Conservation (phyloP, 495 filamentous ascomycete genomes). For the Chlorociboria aeruginascens region DNA sequence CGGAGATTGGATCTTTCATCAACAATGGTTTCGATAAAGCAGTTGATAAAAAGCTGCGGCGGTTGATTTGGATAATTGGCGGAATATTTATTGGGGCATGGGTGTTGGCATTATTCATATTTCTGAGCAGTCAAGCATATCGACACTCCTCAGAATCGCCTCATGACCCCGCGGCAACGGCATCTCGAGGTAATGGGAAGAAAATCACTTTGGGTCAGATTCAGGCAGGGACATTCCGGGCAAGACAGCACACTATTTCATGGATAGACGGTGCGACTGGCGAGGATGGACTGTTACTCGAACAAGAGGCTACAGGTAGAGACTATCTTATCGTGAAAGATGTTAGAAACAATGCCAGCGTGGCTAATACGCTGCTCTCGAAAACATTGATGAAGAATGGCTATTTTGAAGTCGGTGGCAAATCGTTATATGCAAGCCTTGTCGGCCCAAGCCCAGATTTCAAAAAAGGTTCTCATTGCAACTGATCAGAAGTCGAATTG, state of each 20-base stretch:
- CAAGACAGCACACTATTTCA: conserved; percentile 57
- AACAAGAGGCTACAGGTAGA: conserved; percentile 42
- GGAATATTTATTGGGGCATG: conserved; percentile 62
- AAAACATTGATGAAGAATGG: conserved; percentile 63
- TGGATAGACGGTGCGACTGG: conserved; percentile 83
- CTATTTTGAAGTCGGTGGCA: conserved; percentile 43
- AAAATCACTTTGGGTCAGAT: conserved; percentile 74
- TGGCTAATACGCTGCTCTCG: conserved; percentile 30
- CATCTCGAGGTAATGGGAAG: conserved; percentile 55
- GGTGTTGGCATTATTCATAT: conserved; percentile 65
- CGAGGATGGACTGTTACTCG: conserved; percentile 76
- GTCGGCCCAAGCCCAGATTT: conserved; percentile 73
- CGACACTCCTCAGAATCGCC: conserved; percentile 44
- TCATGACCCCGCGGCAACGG: conserved; percentile 58
- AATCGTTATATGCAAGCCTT: conserved; percentile 37
- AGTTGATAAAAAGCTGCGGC: conserved; percentile 49
- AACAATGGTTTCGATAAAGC: conserved; percentile 20
- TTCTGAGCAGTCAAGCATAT: conserved; percentile 55
- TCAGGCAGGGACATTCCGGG: conserved; percentile 56
- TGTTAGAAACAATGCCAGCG: conserved; percentile 38
- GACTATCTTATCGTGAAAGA: conserved; percentile 83
- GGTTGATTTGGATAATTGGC: conserved; percentile 55
- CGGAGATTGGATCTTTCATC: conserved; percentile 27
- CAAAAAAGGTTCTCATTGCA: conserved; percentile 65
- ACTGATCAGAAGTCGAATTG: conserved; percentile 65